These are phyloP conservation scores for Tulasnella calospora DNA, from an alignment of 768 basidiomycete genomes.

Conservation along the genomic window DNA sequence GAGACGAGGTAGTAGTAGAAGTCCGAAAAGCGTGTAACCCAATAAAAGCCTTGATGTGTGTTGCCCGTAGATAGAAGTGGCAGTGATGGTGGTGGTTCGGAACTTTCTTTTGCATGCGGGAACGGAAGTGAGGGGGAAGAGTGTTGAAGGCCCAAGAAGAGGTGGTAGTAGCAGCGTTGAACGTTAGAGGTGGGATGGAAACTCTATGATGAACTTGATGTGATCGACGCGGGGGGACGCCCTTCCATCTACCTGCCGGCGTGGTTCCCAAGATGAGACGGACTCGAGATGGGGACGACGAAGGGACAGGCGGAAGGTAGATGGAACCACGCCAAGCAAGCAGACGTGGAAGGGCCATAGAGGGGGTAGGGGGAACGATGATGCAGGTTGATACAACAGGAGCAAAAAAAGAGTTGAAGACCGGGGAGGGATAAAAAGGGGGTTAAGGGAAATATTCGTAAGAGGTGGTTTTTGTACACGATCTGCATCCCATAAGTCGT, in stretches of 20 bases:
- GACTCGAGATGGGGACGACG: not conserved
- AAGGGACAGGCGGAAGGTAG: not conserved
- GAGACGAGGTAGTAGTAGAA: no score
- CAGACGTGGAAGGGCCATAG: not conserved
- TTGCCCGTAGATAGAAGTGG: not conserved
- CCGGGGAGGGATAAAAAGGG: not conserved
- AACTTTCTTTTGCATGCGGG: not conserved
- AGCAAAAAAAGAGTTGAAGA: not conserved
- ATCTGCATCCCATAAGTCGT: not conserved
- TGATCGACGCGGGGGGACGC: not conserved
- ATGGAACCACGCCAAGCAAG: not conserved
- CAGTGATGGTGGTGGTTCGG: not conserved
- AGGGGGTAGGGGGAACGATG: not conserved
- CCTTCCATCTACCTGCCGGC: not conserved
- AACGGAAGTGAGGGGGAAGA: not conserved
- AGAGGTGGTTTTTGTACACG: not conserved
- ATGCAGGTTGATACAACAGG: constrained; percentile 1
- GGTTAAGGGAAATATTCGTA: not conserved
- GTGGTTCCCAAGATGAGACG: not conserved
- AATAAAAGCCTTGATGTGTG: not conserved
- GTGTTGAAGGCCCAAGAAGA: not conserved
- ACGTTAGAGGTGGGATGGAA: not conserved
- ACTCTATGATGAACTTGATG: not conserved
- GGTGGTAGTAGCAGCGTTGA: not conserved
- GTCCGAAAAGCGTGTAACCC: not conserved